These are phyloP conservation scores for Carex sylvatica DNA, from an alignment of 202 grass and related monocot species.

Conservation along the genomic window DNA sequence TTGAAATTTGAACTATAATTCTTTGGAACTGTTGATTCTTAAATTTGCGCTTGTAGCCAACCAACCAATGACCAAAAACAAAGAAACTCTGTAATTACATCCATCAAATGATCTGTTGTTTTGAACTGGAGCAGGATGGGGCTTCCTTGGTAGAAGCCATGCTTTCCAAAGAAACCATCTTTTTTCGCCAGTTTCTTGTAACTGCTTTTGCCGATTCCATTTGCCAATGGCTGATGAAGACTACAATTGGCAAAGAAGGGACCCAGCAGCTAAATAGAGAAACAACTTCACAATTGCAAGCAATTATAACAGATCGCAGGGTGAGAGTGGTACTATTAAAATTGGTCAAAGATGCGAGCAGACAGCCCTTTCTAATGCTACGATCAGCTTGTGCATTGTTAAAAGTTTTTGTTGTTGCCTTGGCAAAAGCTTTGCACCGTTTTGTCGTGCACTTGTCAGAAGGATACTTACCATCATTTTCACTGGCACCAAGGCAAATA, in stretches of 20 bases:
- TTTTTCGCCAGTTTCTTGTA: slow-evolving; percentile 52
- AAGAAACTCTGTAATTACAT: not conserved
- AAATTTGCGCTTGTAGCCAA: not conserved
- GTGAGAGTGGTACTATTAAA: slow-evolving; percentile 72
- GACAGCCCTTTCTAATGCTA: slow-evolving; percentile 45
- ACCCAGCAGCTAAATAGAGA: slow-evolving; percentile 22
- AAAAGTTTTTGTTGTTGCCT: slow-evolving; percentile 28
- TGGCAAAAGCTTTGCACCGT: slow-evolving; percentile 43
- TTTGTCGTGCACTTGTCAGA: slow-evolving; percentile 57
- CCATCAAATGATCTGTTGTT: not conserved
- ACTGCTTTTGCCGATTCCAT: slow-evolving; percentile 50
- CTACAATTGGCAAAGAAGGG: slow-evolving; percentile 16
- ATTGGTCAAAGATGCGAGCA: slow-evolving; percentile 42
- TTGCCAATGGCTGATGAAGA: slow-evolving; percentile 62
- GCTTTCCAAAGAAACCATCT: slow-evolving; percentile 56
- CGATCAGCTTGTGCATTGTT: slow-evolving; percentile 48
- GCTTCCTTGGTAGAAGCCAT: slow-evolving; percentile 62
- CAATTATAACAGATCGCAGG: slow-evolving; percentile 48
- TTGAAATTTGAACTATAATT: not conserved
- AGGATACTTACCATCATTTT: slow-evolving; percentile 30
- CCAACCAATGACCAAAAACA: slow-evolving; percentile 19
- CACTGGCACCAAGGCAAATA: slow-evolving; percentile 22
- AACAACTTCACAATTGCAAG: slow-evolving; percentile 32
- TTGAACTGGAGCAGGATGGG: slow-evolving; percentile 47
- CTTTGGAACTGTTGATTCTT: not conserved